These are phyloP conservation scores for Berberis thunbergii DNA, from an alignment of 164 flowering plant genomes.

Conservation along the genomic window DNA sequence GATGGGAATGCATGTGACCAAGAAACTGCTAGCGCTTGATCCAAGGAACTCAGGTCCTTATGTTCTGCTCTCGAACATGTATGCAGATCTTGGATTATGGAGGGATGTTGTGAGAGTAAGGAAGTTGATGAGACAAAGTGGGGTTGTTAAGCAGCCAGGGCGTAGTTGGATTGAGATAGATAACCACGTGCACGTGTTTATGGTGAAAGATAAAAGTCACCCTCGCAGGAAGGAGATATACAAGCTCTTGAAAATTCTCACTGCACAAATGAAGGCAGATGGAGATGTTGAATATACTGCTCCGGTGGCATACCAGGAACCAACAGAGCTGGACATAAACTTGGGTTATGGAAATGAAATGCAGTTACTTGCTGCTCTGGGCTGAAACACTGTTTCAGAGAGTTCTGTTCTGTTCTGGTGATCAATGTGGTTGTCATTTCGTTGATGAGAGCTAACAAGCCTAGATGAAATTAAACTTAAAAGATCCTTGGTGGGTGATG, in stretches of 20 bases:
- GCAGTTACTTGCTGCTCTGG: not conserved
- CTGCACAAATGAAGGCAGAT: not conserved
- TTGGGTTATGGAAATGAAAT: not conserved
- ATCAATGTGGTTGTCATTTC: too few species aligned
- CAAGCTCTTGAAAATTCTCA: not conserved
- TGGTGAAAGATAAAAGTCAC: slow-evolving; percentile 9
- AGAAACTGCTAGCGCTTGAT: slow-evolving; percentile 6
- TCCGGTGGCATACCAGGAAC: not conserved
- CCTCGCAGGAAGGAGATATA: slow-evolving; percentile 5
- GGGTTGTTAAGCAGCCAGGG: slow-evolving; percentile 10
- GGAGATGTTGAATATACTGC: not conserved
- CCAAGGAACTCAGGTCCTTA: slow-evolving; percentile 6
- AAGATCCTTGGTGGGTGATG: too few species aligned
- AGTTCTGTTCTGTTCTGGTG: too few species aligned
- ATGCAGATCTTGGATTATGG: slow-evolving; percentile 4
- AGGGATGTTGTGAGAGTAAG: slow-evolving; percentile 4
- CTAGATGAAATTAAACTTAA: too few species aligned
- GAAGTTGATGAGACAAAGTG: slow-evolving; percentile 2
- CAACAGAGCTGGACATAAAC: not conserved
- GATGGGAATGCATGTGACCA: slow-evolving; percentile 3
- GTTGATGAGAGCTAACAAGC: too few species aligned
- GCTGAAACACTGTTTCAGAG: too few species aligned
- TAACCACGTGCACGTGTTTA: slow-evolving; percentile 5
- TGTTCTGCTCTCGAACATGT: slow-evolving; percentile 9
- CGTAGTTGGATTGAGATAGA: slow-evolving; percentile 10